phyloP scores from a whole-genome alignment of 192 early-diverging fungal genomes.

The Chytriomyces confervae region DNA sequence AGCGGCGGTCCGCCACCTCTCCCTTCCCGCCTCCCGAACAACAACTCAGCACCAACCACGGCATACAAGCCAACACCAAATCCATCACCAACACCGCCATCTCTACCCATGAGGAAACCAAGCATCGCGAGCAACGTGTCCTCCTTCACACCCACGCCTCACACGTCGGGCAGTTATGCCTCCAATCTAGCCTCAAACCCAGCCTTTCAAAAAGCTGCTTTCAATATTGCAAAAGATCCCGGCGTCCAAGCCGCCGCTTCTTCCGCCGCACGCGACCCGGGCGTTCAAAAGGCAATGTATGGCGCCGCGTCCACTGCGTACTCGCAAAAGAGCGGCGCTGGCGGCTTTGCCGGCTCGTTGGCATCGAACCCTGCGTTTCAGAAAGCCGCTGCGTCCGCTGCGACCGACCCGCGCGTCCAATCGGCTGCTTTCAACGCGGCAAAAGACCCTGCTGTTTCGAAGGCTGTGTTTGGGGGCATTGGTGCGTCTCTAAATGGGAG shows the following conservation, averaged over 20 bases:
- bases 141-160: too few species aligned
- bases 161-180: neutral
- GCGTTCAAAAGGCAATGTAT: neutral
- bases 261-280: conserved; percentile 1
- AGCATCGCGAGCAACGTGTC: neutral
- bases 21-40: neutral
- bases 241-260: conserved; percentile 4
- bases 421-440: conserved; percentile 10
- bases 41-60: neutral
- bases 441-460: conserved; percentile 20
- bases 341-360: neutral
- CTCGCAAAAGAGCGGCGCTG: too few species aligned
- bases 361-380: neutral
- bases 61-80: too few species aligned
- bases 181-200: conserved; percentile 8
- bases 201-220: conserved; percentile 17
- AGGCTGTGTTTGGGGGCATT: neutral
- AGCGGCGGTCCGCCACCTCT: neutral
- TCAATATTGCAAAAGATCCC: conserved; percentile 13
- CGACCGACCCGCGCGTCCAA: conserved; percentile 7
- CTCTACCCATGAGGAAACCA: conserved; percentile 7
- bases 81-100: neutral
- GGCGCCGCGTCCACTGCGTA: too few species aligned
- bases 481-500: neutral
- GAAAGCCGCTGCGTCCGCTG: neutral